Base-by-base conservation (phyloP, 2,329 filamentous ascomycete species). In the Thielaviopsis cerberus region DNA sequence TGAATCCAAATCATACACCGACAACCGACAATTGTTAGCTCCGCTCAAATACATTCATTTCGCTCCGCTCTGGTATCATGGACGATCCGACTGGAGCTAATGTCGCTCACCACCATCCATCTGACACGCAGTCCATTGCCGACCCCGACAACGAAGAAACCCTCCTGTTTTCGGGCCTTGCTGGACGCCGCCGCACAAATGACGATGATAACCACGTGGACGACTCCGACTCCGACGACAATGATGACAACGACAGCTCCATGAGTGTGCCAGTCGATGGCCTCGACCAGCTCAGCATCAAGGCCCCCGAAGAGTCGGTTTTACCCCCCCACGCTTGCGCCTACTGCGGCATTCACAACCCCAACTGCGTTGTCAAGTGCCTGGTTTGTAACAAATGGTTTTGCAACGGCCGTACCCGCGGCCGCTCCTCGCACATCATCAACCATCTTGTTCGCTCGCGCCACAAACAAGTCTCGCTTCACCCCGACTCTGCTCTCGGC, bases 321-420 rank as follows among this genome's bases (percentile, higher is more conserved):
- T 80, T 97, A 57, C 92, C 92, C 25, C 76, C 87, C 62, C 92
- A 98, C 74, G 92, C 94, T 64, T 98, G 91, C 85, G 88, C 90
- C 45, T 96, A 96, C 71, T 98, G 92, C 69, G 92, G 92, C 61
- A 98, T 98, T 63, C 92, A 98, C 73, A 94, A 94, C 60, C 85
- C 92, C 1, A 85, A 86, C 68, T 92, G 86, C 63, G 94, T 98
- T 59, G 92, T 98, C 65, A 97, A 96, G 73, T 98, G 92, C 68
- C 77, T 98, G 61, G 80, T 84, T 61, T 98, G 92, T 75, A 91
- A 81, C 74, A 98, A 97, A 69, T 98, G 92, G 92, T 98, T 98
- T 70, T 98, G 92, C 73, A 97, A 90, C 71, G 90, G 91, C 61
- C 87, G 91, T 66, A 91, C 92, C 64, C 98, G 96, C 71, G 90